Evolutionary conservation across 1,284 basidiomycete species (phyloP), one percentile per base, ranked within the genome.

Genomic region (Crucibulum cyathiforme): DNA sequence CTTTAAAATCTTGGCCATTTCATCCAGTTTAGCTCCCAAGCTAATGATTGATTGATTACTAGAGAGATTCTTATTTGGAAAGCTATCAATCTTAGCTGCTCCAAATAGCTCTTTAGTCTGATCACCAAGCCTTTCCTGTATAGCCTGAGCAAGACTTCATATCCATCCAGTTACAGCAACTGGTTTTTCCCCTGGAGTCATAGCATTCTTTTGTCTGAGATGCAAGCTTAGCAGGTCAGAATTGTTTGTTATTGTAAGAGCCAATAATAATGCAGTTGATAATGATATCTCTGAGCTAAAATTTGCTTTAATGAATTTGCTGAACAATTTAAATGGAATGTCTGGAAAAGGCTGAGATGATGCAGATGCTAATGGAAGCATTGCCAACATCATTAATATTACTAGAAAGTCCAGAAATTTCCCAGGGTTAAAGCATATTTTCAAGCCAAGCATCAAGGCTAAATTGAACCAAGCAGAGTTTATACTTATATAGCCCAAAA

Each of bases 171-270:
- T 47, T 13, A 47, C 45, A 43, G 46, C 19, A 17, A 31, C 35
- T 17, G 48, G 47, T 41, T 48, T 41, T 62, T 61, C 55, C 34
- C 45, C 38, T 10, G 8, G 9, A 37, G 15, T 37, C 7, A 36
- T 38, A 35, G 43, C 49, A 57, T 59, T 19, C 9, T 58, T 45
- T 57, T 62, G 59, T 7, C 58, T 34, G 39, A 54, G 54, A 60
- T 68, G 66, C 5, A 68, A 56, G 54, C 63, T 66, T 9, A 68
- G 55, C 39, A 68, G 53, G 19, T 68, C 63, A n/a, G 66, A 51
- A 59, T 66, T 68, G 19, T 68, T 58, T n/a, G 47, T 52, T 34
- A 68, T 17, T 36, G 61, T 58, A 45, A 66, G 64, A 10, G 66
- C 53, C 13, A 68, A 45, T 19, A 60, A 24, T 7, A 65, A 49